Evolutionary conservation across 805 yeast species (phyloP).

Genomic region (Ogataea wickerhamii): DNA sequence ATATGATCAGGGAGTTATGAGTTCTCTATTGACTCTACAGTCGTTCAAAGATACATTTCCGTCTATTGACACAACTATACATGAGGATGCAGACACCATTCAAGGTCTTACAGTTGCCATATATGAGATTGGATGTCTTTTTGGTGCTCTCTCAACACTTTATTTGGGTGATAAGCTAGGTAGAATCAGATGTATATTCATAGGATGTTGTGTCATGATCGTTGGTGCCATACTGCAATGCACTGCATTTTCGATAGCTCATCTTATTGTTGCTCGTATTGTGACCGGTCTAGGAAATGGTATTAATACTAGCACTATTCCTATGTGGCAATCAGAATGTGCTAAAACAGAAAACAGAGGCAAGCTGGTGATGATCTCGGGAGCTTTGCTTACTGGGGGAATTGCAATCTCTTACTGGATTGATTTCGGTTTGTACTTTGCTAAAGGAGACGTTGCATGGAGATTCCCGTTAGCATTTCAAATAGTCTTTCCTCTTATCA

Average conservation of each 20-base stretch:
- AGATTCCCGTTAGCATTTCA: slow-evolving; percentile 39
- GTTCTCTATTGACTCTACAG: slow-evolving; percentile 27
- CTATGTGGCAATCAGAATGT: slow-evolving; percentile 36
- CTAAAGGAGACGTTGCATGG: slow-evolving; percentile 28
- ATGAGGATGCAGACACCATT: slow-evolving; percentile 33
- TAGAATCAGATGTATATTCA: slow-evolving; percentile 36
- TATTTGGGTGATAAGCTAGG: slow-evolving; percentile 41
- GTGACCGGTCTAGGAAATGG: slow-evolving; percentile 38
- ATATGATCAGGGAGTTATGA: slow-evolving; percentile 53
- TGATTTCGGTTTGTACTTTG: slow-evolving; percentile 35
- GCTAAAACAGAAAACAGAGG: slow-evolving; percentile 33
- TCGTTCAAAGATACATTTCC: slow-evolving; percentile 25
- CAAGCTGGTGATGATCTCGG: slow-evolving; percentile 28
- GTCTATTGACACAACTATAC: slow-evolving; percentile 18
- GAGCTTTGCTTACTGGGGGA: slow-evolving; percentile 28
- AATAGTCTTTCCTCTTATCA: slow-evolving; percentile 20
- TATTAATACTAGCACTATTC: slow-evolving; percentile 33
- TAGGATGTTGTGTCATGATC: slow-evolving; percentile 36
- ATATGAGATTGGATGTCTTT: slow-evolving; percentile 47
- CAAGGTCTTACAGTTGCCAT: slow-evolving; percentile 50
- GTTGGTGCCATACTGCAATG: slow-evolving; percentile 28
- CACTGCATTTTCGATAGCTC: slow-evolving; percentile 22
- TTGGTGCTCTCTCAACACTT: slow-evolving; percentile 41
- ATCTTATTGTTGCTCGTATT: slow-evolving; percentile 32
- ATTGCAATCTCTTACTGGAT: slow-evolving; percentile 35